Evolutionary conservation across 2,329 filamentous ascomycete genomes (phyloP), one percentile per base, ranked within the genome.

Genomic region (Aspergillus sp.): DNA sequence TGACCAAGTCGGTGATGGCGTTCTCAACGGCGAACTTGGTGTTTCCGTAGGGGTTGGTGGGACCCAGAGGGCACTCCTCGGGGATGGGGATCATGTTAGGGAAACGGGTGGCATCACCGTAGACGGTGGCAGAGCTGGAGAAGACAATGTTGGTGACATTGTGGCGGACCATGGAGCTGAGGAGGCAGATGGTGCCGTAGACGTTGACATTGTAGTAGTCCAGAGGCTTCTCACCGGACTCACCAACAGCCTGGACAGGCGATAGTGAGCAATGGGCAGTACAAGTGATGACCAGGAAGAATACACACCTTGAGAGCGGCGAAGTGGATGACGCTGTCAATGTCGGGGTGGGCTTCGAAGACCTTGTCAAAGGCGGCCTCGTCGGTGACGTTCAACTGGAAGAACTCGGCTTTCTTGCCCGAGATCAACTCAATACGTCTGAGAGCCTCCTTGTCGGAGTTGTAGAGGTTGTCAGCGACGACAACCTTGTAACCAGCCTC

Each of bases 121-220:
- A 98, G 30, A 98, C 93, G 56, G 94, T 98, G 30, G 93, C 93
- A 1, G 90, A 96, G 50, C 90, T 96, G 48, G 91, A 97, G 75
- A 98, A 98, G 71, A 98, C 93, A 61, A 98, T 93, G 77, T 95
- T 97, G 72, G 82, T 81, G 57, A 98, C 90, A 70, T 91, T 85
- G 77, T 96, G 82, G 68, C 83, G 84, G 64, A 82, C 79, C 90
- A 98, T 97, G 61, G 84, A 83, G 52, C 83, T 80, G 50, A 98
- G 81, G 38, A 98, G 86, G 58, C 83, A 78, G 60, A 98, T 84
- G 59, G 89, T 93, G 68, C 93, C 94, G 64, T 86, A 86, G 49
- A 97, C 93, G 67, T 98, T 98, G 76, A 95, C 88, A 58, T 86
- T 81, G 78, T 96, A 98, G 81, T 98, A 98, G 72, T 96, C 90